Percentiles rank a stretch among this genome's conserved stretches.
Evolutionary conservation across 164 flowering plant species (phyloP).

Genomic region (Echeveria elegans): DNA sequence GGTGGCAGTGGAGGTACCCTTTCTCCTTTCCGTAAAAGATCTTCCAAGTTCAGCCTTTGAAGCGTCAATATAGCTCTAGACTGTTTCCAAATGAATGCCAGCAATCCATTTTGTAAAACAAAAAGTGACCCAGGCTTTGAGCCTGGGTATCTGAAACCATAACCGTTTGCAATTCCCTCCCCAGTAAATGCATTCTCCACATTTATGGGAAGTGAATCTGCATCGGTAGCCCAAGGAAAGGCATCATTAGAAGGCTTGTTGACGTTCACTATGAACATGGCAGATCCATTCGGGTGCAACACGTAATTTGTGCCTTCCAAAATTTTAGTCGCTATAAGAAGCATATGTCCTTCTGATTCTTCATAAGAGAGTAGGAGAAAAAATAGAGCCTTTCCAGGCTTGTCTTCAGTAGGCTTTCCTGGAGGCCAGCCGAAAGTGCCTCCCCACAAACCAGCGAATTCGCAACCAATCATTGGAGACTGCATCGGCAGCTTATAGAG

Average conservation of each 20-base stretch:
- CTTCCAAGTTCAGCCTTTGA: conserved; percentile 66
- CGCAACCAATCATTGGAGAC: conserved; percentile 37
- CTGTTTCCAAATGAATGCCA: conserved; percentile 87
- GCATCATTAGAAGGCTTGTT: conserved; percentile 57
- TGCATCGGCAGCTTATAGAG: conserved; percentile 70
- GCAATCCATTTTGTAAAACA: conserved; percentile 55
- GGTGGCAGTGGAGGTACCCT: conserved; percentile 68
- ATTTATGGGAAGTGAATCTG: conserved; percentile 31
- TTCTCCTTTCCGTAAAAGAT: conserved; percentile 76
- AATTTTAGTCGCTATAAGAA: conserved; percentile 84
- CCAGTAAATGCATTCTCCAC: conserved; percentile 58
- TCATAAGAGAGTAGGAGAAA: conserved; percentile 82
- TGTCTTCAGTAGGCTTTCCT: conserved; percentile 64
- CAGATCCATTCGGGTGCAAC: conserved; percentile 92
- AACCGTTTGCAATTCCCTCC: conserved; percentile 92
- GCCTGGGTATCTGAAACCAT: conserved; percentile 96
- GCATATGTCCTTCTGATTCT: conserved; percentile 43
- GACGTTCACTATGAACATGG: conserved; percentile 77
- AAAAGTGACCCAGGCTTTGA: conserved; percentile 86
- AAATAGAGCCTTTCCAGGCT: conserved; percentile 85
- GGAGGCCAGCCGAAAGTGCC: conserved; percentile 98
- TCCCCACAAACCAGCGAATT: conserved; percentile 85
- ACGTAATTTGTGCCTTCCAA: conserved; percentile 55
- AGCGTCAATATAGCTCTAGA: conserved; percentile 67
- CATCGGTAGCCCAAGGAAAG: conserved; percentile 69